phyloP scores from a whole-genome alignment of 2,329 filamentous ascomycete species.

The Pestalotiopsis sp. region DNA sequence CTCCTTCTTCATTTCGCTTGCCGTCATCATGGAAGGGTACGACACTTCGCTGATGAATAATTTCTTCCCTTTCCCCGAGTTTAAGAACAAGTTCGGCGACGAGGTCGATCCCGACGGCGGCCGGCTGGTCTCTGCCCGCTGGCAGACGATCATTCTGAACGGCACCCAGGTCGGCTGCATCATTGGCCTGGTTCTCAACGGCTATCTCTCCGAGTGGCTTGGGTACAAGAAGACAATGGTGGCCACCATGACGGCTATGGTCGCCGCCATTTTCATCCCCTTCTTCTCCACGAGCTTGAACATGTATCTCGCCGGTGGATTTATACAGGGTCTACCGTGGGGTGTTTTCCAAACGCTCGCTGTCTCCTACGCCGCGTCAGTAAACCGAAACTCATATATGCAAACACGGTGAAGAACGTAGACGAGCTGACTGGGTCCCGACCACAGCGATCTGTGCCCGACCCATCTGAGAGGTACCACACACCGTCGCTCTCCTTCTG shows the following conservation, averaged over 20 bases:
- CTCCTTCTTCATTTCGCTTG: slow-evolving; percentile 15
- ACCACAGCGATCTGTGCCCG: slow-evolving; percentile 9
- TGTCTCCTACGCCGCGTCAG: slow-evolving; percentile 11
- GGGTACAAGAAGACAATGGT: slow-evolving; percentile 16
- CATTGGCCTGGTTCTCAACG: slow-evolving; percentile 13
- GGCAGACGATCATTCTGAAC: slow-evolving; percentile 15
- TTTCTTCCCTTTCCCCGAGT: slow-evolving; percentile 14
- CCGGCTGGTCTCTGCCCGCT: slow-evolving; percentile 10
- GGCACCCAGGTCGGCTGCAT: slow-evolving; percentile 15
- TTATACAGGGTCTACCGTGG: slow-evolving; percentile 15
- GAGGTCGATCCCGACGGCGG: slow-evolving; percentile 13
- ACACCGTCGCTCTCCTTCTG: not conserved
- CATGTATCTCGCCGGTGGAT: slow-evolving; percentile 14
- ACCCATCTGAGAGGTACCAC: slow-evolving; percentile 12
- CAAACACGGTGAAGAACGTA: not conserved
- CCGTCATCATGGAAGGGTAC: slow-evolving; percentile 15
- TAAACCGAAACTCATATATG: not conserved
- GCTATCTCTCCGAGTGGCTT: slow-evolving; percentile 14
- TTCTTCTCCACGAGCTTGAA: slow-evolving; percentile 14
- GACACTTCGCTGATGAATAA: slow-evolving; percentile 15
- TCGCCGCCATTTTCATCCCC: slow-evolving; percentile 15
- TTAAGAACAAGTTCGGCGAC: slow-evolving; percentile 16
- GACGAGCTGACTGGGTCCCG: not conserved
- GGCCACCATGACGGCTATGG: slow-evolving; percentile 8
- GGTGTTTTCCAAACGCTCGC: slow-evolving; percentile 14